These are phyloP conservation scores for Yamadazyma spencermartinsiae DNA, from an alignment of 1,139 yeast species.

Conservation along the genomic window DNA sequence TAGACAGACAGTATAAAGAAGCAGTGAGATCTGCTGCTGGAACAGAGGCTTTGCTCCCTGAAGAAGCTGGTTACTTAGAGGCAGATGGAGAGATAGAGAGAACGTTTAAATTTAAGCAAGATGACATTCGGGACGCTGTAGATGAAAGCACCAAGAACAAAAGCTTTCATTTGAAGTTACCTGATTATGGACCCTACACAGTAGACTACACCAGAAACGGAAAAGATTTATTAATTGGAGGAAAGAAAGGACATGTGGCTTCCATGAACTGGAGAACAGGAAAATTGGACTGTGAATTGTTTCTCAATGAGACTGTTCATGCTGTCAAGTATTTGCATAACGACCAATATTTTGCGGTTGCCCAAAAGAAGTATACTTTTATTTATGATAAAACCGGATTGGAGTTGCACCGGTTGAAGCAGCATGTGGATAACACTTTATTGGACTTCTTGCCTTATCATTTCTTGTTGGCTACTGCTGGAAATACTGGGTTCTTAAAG, in stretches of 20 bases:
- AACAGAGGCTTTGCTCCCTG: constrained; percentile 82
- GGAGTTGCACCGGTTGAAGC: constrained; percentile 88
- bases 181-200: constrained; percentile 84
- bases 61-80: constrained; percentile 82
- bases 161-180: constrained; percentile 70
- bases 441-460: constrained; percentile 93
- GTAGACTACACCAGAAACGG: constrained; percentile 87
- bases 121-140: constrained; percentile 75
- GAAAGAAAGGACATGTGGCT: constrained; percentile 92
- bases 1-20: constrained; percentile 73
- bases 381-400: constrained; percentile 89
- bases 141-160: constrained; percentile 76
- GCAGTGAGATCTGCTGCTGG: constrained; percentile 82
- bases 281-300: constrained; percentile 72
- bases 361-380: constrained; percentile 92
- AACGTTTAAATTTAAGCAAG: constrained; percentile 82
- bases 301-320: constrained; percentile 84
- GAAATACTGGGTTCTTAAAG: constrained; percentile 82
- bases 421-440: constrained; percentile 81
- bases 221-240: constrained; percentile 79
- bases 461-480: constrained; percentile 82
- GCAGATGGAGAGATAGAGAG: constrained; percentile 87
- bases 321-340: constrained; percentile 90
- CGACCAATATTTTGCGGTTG: constrained; percentile 93
- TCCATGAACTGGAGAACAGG: constrained; percentile 96